These are phyloP conservation scores for Cercospora nicotianae DNA, from an alignment of 2,329 filamentous ascomycete species.

Conservation along the genomic window DNA sequence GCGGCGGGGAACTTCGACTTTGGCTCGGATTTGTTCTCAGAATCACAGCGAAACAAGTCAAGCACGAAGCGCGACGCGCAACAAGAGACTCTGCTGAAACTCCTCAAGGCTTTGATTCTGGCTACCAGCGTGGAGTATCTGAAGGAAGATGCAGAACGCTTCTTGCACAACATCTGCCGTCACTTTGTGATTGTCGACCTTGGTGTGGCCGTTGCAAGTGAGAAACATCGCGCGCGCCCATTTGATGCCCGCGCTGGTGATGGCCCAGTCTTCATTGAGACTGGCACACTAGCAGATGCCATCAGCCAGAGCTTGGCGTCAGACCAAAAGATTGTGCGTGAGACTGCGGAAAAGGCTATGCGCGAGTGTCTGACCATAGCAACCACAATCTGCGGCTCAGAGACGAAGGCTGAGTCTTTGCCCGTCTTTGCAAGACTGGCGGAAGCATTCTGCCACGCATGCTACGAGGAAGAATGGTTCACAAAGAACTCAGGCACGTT, in stretches of 20 bases:
- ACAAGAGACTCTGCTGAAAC: constrained; percentile 76
- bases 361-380: constrained; percentile 75
- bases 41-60: constrained; percentile 76
- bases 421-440: constrained; percentile 83
- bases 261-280: constrained; percentile 82
- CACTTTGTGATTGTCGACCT: constrained; percentile 92
- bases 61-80: constrained; percentile 84
- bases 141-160: constrained; percentile 69
- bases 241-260: constrained; percentile 88
- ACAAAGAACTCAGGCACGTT: constrained; percentile 90
- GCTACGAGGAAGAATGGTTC: constrained; percentile 98
- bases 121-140: constrained; percentile 77
- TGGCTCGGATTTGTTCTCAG: constrained; percentile 69
- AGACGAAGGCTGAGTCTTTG: constrained; percentile 69
- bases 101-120: constrained; percentile 86
- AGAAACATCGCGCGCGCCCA: constrained; percentile 71
- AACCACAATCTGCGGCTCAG: constrained; percentile 70
- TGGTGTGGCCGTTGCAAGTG: constrained; percentile 76
- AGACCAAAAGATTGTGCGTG: constrained; percentile 75
- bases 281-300: constrained; percentile 81
- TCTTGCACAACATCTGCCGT: constrained; percentile 78
- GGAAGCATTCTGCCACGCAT: constrained; percentile 86
- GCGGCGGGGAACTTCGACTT: constrained; percentile 69
- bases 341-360: constrained; percentile 78
- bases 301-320: constrained; percentile 88